Percentiles rank a stretch among this genome's conserved stretches.
These are phyloP conservation scores for Ceratobasidium papillatum DNA, from an alignment of 1,284 basidiomycete genomes.

Conservation along the genomic window DNA sequence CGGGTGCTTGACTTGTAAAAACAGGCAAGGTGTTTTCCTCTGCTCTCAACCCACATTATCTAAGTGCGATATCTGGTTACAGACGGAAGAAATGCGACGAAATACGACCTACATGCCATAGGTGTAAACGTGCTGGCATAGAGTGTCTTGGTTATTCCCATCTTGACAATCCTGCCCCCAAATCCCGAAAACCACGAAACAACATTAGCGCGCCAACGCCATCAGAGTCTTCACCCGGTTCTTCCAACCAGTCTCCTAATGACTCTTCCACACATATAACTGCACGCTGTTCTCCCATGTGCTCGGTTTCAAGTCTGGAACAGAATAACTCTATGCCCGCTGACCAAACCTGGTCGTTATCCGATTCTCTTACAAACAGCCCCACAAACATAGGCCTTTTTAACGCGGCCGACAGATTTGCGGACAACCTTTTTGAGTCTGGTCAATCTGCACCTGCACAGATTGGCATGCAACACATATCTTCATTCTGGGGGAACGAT, in stretches of 20 bases:
- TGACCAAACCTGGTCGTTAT: too few species aligned
- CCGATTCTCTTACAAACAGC: too few species aligned
- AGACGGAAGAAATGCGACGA: slow-evolving; percentile 32
- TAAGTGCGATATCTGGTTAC: background rate
- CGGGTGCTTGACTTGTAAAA: slow-evolving; percentile 33
- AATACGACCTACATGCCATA: background rate
- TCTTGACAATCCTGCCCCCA: background rate
- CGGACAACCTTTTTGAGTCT: too few species aligned
- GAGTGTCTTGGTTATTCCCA: slow-evolving; percentile 18
- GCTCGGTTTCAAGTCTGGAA: too few species aligned
- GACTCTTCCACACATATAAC: background rate
- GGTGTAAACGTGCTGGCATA: slow-evolving; percentile 7
- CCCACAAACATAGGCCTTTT: too few species aligned
- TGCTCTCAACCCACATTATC: background rate
- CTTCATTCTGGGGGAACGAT: background rate
- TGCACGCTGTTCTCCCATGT: too few species aligned
- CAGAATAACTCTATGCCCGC: too few species aligned
- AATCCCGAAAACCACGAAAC: background rate
- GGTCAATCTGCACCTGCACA: background rate
- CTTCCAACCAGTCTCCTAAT: background rate
- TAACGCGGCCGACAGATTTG: too few species aligned
- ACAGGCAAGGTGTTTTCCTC: background rate
- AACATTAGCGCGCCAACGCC: background rate
- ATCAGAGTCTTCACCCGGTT: background rate
- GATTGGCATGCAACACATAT: background rate